Base-by-base conservation (phyloP, 2,329 filamentous ascomycete species). In the Colletotrichum chlorophyti region DNA sequence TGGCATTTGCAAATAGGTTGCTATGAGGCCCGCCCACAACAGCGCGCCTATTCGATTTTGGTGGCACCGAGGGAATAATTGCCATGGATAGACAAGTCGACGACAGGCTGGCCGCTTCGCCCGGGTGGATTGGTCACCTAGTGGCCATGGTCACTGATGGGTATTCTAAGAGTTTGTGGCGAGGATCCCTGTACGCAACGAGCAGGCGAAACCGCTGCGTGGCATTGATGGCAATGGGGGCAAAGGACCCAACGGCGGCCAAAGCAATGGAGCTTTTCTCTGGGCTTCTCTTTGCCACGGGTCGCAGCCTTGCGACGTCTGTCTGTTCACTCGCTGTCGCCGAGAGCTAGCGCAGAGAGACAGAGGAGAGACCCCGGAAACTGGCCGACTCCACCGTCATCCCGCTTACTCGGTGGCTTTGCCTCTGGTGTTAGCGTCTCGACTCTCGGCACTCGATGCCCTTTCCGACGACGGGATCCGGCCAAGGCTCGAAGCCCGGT, bases 1-100 rank as follows among this genome's bases (percentile, higher is more conserved):
- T 59, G 55, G 55, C 43, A 49, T 55, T 59, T 54, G 37, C 55
- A 54, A 49, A 54, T 55, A 49, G 50, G 17, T 55, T 59, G 55
- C 50, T 34, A 26, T 6, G 35, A 48, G 54, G 55, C 35, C 55
- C 54, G 27, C 41, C 49, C 27, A 29, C 35, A 29, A 46, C 41
- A 41, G 54, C 54, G 49, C 41, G 15, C 49, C 19, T 38, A 32
- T 26, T 32, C 42, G 34, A 27, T 45, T 46, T 37, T 23, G 31
- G 54, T 53, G 34, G 54, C 35, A 45, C 54, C 37, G 24, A 45
- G 53, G 31, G 38, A 43, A 12, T 32, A 27, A 24, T 38, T 51
- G 23, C 46, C 37, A 51, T 32, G 26, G 26, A 55, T n/a, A n/a
- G n/a, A n/a, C n/a, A n/a, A n/a, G n/a, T n/a, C n/a, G 35, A 47